These are phyloP conservation scores for Raphanus raphanistrum DNA, from an alignment of 345 rosid genomes.

Conservation along the genomic window DNA sequence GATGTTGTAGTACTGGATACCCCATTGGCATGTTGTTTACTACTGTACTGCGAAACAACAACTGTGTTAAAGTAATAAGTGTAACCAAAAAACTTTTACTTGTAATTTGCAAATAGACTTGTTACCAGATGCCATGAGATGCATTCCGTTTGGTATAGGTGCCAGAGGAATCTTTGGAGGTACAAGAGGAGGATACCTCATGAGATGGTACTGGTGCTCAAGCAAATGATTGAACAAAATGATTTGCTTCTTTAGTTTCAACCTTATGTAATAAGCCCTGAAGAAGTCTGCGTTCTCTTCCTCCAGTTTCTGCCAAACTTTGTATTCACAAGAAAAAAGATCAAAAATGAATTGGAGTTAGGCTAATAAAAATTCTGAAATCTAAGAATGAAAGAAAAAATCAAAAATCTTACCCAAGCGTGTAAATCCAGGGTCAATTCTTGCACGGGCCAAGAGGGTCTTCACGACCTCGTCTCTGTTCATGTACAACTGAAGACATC, in stretches of 20 bases:
- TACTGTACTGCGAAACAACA: conserved; percentile 64
- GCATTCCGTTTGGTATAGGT: conserved; percentile 90
- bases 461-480: conserved; percentile 54
- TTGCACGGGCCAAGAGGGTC: conserved; percentile 40
- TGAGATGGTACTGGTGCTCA: conserved; percentile 88
- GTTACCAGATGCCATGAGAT: conserved; percentile 79
- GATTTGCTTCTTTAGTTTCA: conserved; percentile 93
- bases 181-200: conserved; percentile 61
- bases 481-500: conserved; percentile 60
- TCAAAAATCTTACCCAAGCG: conserved; percentile 19
- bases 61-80: conserved; percentile 29
- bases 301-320: conserved; percentile 98
- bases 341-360: not conserved
- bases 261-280: conserved; percentile 89
- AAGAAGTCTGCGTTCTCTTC: conserved; percentile 96
- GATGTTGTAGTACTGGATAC: conserved; percentile 91
- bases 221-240: conserved; percentile 86
- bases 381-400: too few species aligned
- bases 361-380: too few species aligned
- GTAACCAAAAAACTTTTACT: not conserved
- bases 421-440: conserved; percentile 49
- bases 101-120: conserved; percentile 35
- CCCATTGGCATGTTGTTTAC: conserved; percentile 96
- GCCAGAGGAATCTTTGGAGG: conserved; percentile 78
- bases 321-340: conserved; percentile 22